Evolutionary conservation across 371 early-diverging fungal species (phyloP).

Genomic region (Mortierella polycephala): DNA sequence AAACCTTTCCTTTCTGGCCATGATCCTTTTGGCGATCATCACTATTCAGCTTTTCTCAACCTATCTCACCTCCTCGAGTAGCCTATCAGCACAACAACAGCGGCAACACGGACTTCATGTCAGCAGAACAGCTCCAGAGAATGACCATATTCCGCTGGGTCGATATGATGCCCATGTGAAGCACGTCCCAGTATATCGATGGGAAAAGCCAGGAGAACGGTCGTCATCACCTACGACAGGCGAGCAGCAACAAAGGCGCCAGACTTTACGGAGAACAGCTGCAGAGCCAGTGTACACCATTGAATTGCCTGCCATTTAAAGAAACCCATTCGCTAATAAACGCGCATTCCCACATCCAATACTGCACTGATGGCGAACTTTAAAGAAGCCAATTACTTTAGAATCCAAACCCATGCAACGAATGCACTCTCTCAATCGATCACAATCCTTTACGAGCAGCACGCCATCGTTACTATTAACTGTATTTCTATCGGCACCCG

Average conservation of each 20-base stretch:
- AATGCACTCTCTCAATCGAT: too few relatives aligned
- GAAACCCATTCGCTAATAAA: background rate
- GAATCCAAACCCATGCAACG: too few relatives aligned
- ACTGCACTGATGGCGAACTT: too few relatives aligned
- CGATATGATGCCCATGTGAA: slow-evolving; percentile 47
- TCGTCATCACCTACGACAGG: background rate
- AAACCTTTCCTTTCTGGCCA: slow-evolving; percentile 26
- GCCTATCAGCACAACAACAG: background rate
- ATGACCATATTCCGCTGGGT: background rate
- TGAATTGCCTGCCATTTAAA: slow-evolving; percentile 26
- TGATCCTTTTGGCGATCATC: slow-evolving; percentile 26
- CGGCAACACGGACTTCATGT: slow-evolving; percentile 5
- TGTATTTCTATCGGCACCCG: too few relatives aligned
- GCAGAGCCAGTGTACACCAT: slow-evolving; percentile 37
- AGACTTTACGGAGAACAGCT: slow-evolving; percentile 4
- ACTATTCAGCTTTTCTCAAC: slow-evolving; percentile 7
- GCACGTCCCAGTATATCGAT: slow-evolving; percentile 22
- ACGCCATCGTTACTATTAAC: too few relatives aligned
- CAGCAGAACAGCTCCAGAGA: background rate
- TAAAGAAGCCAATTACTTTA: too few relatives aligned
- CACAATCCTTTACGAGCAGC: too few relatives aligned
- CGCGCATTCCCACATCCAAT: too few relatives aligned
- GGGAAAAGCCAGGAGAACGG: slow-evolving; percentile 36
- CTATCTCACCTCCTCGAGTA: slow-evolving; percentile 7
- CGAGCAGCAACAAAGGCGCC: background rate